A percentile compares a stretch with the other conserved stretches of the same genome.
These are phyloP conservation scores for Pythium coloratum DNA, from an alignment of 352 stramenopile species.

Conservation along the genomic window DNA sequence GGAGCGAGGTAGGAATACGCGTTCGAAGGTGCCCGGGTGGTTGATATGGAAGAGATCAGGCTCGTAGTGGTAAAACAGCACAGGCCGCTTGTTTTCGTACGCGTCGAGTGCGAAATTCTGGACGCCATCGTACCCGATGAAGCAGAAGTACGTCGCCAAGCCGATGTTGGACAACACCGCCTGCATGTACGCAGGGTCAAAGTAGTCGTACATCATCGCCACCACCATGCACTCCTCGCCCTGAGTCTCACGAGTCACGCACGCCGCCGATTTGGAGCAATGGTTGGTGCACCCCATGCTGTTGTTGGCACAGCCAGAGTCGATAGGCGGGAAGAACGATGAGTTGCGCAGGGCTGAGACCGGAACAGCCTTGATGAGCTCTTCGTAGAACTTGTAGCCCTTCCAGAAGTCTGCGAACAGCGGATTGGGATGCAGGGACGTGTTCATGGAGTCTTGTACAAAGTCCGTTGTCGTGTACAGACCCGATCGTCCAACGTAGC, in stretches of 20 bases:
- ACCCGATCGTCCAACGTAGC: slow-evolving; percentile 40
- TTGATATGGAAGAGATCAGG: slow-evolving; percentile 41
- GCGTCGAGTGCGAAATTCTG: slow-evolving; percentile 21
- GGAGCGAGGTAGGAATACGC: slow-evolving; percentile 37
- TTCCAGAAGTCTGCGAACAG: slow-evolving; percentile 53
- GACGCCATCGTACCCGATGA: slow-evolving; percentile 19
- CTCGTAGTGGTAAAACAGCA: slow-evolving; percentile 55
- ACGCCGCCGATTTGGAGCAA: slow-evolving; percentile 37
- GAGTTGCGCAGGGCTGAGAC: slow-evolving; percentile 32
- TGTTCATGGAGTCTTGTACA: slow-evolving; percentile 19
- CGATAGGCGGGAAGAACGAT: slow-evolving; percentile 34
- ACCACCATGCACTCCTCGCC: slow-evolving; percentile 40
- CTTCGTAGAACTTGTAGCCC: slow-evolving; percentile 41
- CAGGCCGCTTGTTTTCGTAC: slow-evolving; percentile 14
- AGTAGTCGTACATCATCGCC: slow-evolving; percentile 36
- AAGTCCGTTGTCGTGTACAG: slow-evolving; percentile 50
- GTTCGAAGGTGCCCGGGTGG: slow-evolving; percentile 32
- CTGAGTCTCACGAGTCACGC: slow-evolving; percentile 24
- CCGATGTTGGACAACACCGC: slow-evolving; percentile 34
- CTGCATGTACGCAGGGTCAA: slow-evolving; percentile 35
- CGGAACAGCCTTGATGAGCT: slow-evolving; percentile 35
- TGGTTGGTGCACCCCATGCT: slow-evolving; percentile 32
- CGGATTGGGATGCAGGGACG: slow-evolving; percentile 6
- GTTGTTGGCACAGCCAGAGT: slow-evolving; percentile 22
- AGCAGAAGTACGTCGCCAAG: slow-evolving; percentile 47